Evolutionary conservation across 1,284 basidiomycete species (phyloP), one percentile per base, ranked within the genome.

Genomic region (Ceratobasidium sp.): DNA sequence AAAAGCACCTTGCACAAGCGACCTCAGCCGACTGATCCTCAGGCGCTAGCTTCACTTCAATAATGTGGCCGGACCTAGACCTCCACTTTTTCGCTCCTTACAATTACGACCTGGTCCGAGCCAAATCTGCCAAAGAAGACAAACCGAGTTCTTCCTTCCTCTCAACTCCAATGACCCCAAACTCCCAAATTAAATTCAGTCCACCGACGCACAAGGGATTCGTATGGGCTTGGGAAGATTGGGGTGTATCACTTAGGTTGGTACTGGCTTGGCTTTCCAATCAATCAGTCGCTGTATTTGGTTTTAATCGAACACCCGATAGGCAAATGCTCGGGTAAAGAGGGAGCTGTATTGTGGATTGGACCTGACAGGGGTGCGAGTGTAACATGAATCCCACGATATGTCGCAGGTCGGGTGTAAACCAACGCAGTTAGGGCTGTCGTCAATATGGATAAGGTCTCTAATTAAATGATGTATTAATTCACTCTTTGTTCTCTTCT

Each of bases 211-310:
- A 32, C 36, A 69, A 69, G 41, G 65, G 65, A 2, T n/a, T 30
- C 4, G 65, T 46, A 12, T 69, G 65, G 65, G 52, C 52, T 16
- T 69, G 65, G 65, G 65, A 69, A 30, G 36, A 69, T 30, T 69
- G 65, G 65, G 65, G 65, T 26, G 52, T 57, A 3, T 57, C 52
- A n/a, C 50, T 69, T 9, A 41, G 65, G 65, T 69, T 45, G 21
- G 52, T 14, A 45, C 23, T 18, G 30, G 3, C 28, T 32, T 50
- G 21, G n/a, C n/a, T 26, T 39, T 14, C 16, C 43, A 10, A 45
- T 18, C 16, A 45, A 12, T 55, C 52, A 8, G 2, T 32, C 3
- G 2, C 36, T 26, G 2, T 3, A 30, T 26, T 28, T 16, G 39
- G 18, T 45, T 10, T 60, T 3, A 45, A 26, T 32, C 36, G 58